Conservation (phyloP, 192 early-diverging fungal species). For the Dissophora globulifera region DNA sequence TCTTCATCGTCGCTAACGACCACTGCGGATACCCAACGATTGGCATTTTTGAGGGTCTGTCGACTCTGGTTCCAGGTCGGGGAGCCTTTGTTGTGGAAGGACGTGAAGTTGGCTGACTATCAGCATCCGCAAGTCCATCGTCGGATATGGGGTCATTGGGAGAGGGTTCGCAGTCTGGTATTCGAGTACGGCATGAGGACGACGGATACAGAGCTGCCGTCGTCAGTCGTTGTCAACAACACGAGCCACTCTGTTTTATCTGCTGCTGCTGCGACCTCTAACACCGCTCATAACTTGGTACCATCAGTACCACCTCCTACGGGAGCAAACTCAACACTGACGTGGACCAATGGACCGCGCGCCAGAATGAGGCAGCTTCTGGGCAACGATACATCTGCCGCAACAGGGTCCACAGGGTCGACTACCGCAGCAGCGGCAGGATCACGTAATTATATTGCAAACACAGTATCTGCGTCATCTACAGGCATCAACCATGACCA, state of each 20-base stretch:
- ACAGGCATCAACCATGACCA: too few species aligned
- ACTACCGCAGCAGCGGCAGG: not conserved
- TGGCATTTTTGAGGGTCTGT: conserved; percentile 25
- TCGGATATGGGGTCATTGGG: conserved; percentile 9
- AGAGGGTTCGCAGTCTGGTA: not conserved
- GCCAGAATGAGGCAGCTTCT: conserved; percentile 18
- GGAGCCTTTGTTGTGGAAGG: conserved; percentile 4
- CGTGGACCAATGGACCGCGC: conserved; percentile 8
- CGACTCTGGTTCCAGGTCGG: conserved; percentile 24
- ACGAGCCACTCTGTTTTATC: not conserved
- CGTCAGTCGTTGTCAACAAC: not conserved
- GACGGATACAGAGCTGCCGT: conserved; percentile 7
- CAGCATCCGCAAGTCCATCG: conserved; percentile 1
- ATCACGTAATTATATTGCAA: too few species aligned
- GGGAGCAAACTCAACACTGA: not conserved
- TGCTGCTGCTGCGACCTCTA: not conserved
- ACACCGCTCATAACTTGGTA: not conserved
- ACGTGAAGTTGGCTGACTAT: conserved; percentile 7
- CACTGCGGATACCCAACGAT: conserved; percentile 10
- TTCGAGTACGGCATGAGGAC: conserved; percentile 32
- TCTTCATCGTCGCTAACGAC: not conserved
- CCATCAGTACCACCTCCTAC: not conserved
- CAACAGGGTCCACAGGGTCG: not conserved
- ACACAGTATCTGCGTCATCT: too few species aligned
- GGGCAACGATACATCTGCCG: not conserved